A percentile compares a stretch with the other conserved stretches of the same genome.
Evolutionary conservation across 345 rosid species (phyloP).

Genomic region (Arabis alpina): DNA sequence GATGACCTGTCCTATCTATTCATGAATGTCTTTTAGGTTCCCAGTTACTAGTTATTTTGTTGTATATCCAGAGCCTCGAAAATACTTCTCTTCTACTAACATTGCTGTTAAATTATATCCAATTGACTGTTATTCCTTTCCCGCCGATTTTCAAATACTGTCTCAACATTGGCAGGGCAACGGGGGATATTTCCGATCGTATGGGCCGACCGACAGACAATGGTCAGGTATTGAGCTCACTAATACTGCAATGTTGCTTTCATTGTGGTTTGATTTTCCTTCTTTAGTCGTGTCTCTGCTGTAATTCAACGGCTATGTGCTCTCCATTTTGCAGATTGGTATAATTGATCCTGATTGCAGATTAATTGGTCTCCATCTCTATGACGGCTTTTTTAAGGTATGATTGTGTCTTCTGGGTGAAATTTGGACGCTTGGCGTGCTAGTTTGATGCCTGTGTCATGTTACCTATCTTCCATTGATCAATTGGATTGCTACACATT

Average conservation of each 20-base stretch:
- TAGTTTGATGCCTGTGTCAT: conserved; percentile 3
- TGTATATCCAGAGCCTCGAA: conserved; percentile 1
- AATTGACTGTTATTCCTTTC: not conserved
- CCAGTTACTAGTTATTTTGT: conserved; percentile 1
- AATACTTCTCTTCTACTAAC: too few relatives aligned
- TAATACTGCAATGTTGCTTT: conserved; percentile 7
- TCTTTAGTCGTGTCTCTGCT: not conserved
- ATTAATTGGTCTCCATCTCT: conserved; percentile 91
- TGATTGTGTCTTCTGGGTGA: conserved; percentile 3
- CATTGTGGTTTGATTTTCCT: conserved; percentile 4
- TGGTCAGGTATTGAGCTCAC: conserved; percentile 74
- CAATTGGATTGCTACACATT: not conserved
- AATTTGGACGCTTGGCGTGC: too few relatives aligned
- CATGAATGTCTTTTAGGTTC: conserved; percentile 6
- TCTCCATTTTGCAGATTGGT: conserved; percentile 61
- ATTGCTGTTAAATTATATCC: conserved; percentile 7
- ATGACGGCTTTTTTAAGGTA: conserved; percentile 97
- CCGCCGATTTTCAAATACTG: conserved; percentile 4
- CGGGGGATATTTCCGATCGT: conserved; percentile 95
- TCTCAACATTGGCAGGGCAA: conserved; percentile 59
- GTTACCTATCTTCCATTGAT: conserved; percentile 8
- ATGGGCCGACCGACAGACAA: conserved; percentile 91
- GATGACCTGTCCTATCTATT: conserved; percentile 8
- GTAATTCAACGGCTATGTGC: conserved; percentile 2
- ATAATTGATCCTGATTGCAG: conserved; percentile 97